phyloP scores from a whole-genome alignment of 208 protist species.

The Wallacemonas sp. region DNA sequence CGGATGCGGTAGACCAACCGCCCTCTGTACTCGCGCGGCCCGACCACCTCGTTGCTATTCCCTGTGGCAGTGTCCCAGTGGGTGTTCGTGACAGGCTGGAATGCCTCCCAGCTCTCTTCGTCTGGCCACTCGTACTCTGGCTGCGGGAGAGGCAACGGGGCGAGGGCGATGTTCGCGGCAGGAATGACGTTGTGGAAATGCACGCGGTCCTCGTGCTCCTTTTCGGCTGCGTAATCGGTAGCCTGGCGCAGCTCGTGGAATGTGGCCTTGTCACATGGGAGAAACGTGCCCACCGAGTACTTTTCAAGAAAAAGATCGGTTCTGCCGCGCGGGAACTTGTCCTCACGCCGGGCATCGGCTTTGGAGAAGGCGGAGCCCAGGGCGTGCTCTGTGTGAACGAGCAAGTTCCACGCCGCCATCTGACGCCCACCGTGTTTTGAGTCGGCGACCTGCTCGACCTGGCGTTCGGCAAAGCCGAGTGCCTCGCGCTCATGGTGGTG shows the following conservation, averaged over 20 bases:
- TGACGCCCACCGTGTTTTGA: conserved; percentile 40
- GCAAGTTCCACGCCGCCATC: conserved; percentile 64
- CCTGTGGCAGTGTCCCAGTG: conserved; percentile 21
- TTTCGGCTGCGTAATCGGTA: conserved; percentile 50
- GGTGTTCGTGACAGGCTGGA: conserved; percentile 18
- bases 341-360: conserved; percentile 40
- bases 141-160: conserved; percentile 1
- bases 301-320: conserved; percentile 53
- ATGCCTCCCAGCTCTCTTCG: conserved; percentile 27
- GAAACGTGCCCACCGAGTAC: conserved; percentile 73
- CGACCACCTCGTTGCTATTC: conserved; percentile 63
- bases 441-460: conserved; percentile 62
- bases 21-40: conserved; percentile 56
- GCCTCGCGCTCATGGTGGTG: conserved; percentile 66
- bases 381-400: conserved; percentile 55
- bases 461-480: conserved; percentile 72
- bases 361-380: conserved; percentile 69
- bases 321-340: conserved; percentile 44
- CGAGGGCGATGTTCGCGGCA: conserved; percentile 22
- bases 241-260: conserved; percentile 57
- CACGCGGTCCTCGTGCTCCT: conserved; percentile 52
- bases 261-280: conserved; percentile 53
- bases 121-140: conserved; percentile 33
- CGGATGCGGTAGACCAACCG: conserved; percentile 63
- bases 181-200: conserved; percentile 44